Evolutionary conservation across 2,329 filamentous ascomycete species (phyloP), one percentile per base, ranked within the genome.

Genomic region (Tolypocladium ovalisporum): DNA sequence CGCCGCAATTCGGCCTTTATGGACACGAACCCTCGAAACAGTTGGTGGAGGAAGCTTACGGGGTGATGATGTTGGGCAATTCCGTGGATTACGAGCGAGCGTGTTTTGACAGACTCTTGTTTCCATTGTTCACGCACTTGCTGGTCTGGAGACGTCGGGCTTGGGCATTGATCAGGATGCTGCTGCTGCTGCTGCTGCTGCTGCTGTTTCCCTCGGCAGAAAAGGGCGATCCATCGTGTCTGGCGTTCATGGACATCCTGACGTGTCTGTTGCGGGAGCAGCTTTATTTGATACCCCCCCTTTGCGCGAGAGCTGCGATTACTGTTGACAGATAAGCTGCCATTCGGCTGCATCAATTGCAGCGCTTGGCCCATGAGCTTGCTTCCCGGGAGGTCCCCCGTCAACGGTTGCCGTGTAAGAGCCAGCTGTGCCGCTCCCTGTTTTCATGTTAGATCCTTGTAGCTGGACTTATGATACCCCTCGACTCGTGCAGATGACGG

Each of bases 11-110:
- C 74, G 24, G 64, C 73, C 27, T 75, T 76, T 54, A 72, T 73
- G 61, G 78, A 80, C n/a, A 39, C 68, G 44, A 73, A 78, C 15
- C 79, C 79, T 24, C 73, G 79, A 58, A 81, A 76, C 60, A 82
- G 79, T 61, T 83, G 81, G 81, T 84, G 81, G 81, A 80, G 73
- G 71, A 83, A 82, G 72, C 67, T 82, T 55, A 77, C 76, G 7
- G 75, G 76, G 56, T 72, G 61, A 67, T 52, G 29, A 15, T 22
- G 4, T 22, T 34, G 5, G 47, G 10, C 3, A 56, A 54, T 53
- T 55, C 39, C 40, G 32, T 47, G 44, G 36, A 52, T 53, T 40
- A 61, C 60, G 58, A 59, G 60, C 52, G 57, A 63, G 59, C 56
- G 60, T 58, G 32, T 57, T 52, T 49, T 53, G 51, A 34, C 51